Evolutionary conservation across 345 rosid species (phyloP), one percentile per base, ranked within the genome.

Genomic region (Gossypium mustelinum): DNA sequence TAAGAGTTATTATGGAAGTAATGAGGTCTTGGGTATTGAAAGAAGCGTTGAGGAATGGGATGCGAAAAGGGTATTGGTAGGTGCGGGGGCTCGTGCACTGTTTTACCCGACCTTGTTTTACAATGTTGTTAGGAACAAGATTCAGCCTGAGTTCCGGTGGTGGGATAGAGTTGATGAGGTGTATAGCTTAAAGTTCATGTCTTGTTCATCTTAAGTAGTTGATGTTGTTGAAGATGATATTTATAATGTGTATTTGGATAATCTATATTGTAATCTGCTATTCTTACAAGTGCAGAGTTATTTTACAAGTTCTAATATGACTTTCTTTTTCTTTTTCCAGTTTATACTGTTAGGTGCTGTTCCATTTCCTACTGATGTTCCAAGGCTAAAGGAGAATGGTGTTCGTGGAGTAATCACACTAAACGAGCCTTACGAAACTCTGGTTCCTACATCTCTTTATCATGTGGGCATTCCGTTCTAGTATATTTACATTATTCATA

Each of bases 131-230:
- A 91, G 99, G 87, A 95, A 95, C 82, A 92, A 82, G 89, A 72
- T 90, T 60, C 89, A 93, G 87, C 5, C 94, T 4, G 99, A 93
- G 75, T 95, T 95, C 80, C 91, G 91, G 2, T 95, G 99, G 99
- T 95, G 99, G 99, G 98, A 95, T 79, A 79, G 93, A 44, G 90
- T 93, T 3, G 91, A 83, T 25, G 85, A 91, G 98, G 99, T 95
- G 89, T 77, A 20, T 20, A 56, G 9, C 52, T 68, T 9, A 34
- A 34, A 1, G 7, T 50, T 1, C 12, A 10, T 52, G 58, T 70
- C n/a, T 66, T 39, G 11, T 67, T 14, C 39, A 17, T 54, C 11
- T 12, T 56, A 41, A 39, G 47, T 41, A 43, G 39, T 70, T 52
- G 45, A 2, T 70, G 8, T 27, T 27, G 60, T 27, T n/a, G 58